Percentiles rank a stretch among this genome's conserved stretches.
These are phyloP conservation scores for Acer campestre DNA, from an alignment of 345 rosid species.

Conservation along the genomic window DNA sequence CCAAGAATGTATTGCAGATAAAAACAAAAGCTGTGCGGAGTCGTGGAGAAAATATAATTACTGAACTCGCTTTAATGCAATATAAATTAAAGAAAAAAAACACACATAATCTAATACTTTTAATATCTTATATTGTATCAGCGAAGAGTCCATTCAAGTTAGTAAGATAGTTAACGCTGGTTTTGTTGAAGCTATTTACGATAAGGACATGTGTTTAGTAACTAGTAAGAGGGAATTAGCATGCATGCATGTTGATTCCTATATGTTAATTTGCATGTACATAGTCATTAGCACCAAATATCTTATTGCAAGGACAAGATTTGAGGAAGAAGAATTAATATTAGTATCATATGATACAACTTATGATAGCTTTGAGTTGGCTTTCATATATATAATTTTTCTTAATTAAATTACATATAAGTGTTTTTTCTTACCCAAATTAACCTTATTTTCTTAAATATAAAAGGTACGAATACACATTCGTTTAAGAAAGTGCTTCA, in stretches of 20 bases:
- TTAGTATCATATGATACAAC: not conserved
- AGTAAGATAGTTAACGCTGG: not conserved
- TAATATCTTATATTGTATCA: no score
- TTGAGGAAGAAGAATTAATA: not conserved
- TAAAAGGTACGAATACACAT: not conserved
- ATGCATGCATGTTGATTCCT: not conserved
- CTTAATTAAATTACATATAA: not conserved
- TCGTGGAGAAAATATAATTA: no score
- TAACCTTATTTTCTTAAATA: slow-evolving; percentile 27
- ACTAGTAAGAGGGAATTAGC: not conserved
- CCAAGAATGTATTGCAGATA: no score
- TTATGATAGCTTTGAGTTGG: not conserved
- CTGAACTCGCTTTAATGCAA: no score
- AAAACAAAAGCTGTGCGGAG: no score
- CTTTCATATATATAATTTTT: not conserved
- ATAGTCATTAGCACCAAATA: no score
- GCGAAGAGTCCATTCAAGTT: not conserved
- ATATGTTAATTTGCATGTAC: no score
- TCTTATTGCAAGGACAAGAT: not conserved
- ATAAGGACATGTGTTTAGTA: not conserved
- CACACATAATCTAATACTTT: no score
- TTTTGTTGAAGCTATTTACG: not conserved
- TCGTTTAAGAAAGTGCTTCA: not conserved
- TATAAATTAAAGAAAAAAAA: no score
- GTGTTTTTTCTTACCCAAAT: slow-evolving; percentile 7